Evolutionary conservation across 208 protist species (phyloP).

Genomic region (Crithidia thermophila): DNA sequence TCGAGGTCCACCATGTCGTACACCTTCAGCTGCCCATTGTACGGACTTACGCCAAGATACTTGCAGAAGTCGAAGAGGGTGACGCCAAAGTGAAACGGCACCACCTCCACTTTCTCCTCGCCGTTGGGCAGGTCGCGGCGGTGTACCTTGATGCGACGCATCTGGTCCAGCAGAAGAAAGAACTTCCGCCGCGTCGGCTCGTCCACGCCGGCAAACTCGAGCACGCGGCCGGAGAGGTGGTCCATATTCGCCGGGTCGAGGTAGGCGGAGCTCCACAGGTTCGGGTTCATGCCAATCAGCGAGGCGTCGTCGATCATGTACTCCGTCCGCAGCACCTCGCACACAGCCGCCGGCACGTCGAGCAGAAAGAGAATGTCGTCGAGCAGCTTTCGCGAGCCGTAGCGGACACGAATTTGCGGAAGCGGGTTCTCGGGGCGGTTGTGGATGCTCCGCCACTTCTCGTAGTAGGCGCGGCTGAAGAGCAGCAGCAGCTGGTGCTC

Average conservation of each 20-base stretch:
- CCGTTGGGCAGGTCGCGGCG: constrained; percentile 53
- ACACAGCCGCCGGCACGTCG: constrained; percentile 39
- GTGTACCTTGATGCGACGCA: constrained; percentile 79
- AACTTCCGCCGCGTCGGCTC: constrained; percentile 53
- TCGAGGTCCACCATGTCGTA: constrained; percentile 77
- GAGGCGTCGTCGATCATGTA: constrained; percentile 80
- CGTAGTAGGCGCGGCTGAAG: constrained; percentile 85
- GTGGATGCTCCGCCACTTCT: constrained; percentile 82
- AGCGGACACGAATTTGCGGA: constrained; percentile 68
- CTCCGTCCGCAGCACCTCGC: constrained; percentile 69
- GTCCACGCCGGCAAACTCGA: constrained; percentile 78
- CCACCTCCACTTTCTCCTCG: constrained; percentile 33
- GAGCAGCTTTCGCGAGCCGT: constrained; percentile 58
- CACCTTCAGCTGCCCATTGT: constrained; percentile 84
- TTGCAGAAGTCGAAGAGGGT: constrained; percentile 84
- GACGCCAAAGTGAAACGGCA: constrained; percentile 65
- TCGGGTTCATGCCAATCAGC: constrained; percentile 83
- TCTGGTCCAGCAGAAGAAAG: constrained; percentile 73
- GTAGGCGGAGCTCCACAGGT: constrained; percentile 71
- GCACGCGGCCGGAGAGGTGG: constrained; percentile 85
- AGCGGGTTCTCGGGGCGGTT: constrained; percentile 46
- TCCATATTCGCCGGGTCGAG: constrained; percentile 84
- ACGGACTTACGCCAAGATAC: constrained; percentile 60
- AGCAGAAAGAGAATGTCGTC: constrained; percentile 71
- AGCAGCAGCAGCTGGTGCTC: constrained; percentile 89